Evolutionary conservation across 2,329 filamentous ascomycete genomes (phyloP).

Genomic region (Beauveria asiatica): DNA sequence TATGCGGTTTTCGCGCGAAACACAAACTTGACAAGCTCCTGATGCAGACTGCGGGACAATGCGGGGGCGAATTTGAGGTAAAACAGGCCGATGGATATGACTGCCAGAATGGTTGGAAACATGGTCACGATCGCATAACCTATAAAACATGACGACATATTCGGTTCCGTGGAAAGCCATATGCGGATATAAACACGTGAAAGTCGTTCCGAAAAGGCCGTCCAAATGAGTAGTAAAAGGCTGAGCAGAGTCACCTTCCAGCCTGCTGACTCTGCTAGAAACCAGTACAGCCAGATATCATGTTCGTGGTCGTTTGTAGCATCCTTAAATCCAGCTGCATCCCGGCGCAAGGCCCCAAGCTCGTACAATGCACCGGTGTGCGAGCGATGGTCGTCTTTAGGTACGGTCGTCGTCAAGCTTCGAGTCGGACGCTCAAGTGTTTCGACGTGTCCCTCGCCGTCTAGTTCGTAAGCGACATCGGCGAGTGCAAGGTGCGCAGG

Average conservation of each 20-base stretch:
- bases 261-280: neutral
- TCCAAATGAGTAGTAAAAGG: neutral
- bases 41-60: neutral
- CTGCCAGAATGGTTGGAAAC: neutral
- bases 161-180: slow-evolving; percentile 10
- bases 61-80: neutral
- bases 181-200: neutral
- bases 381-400: neutral
- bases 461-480: neutral
- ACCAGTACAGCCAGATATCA: neutral
- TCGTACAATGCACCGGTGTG: neutral
- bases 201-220: neutral
- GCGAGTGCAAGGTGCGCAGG: neutral
- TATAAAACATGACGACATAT: slow-evolving; percentile 2
- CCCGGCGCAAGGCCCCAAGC: neutral
- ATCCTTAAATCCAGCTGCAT: neutral
- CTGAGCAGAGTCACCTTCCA: neutral
- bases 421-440: neutral
- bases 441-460: neutral
- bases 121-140: neutral
- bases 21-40: neutral
- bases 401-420: neutral
- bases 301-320: neutral
- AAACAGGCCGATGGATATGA: neutral
- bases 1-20: slow-evolving; percentile 12